phyloP scores from a whole-genome alignment of 441 rosid species.

The Mallotus japonicus region DNA sequence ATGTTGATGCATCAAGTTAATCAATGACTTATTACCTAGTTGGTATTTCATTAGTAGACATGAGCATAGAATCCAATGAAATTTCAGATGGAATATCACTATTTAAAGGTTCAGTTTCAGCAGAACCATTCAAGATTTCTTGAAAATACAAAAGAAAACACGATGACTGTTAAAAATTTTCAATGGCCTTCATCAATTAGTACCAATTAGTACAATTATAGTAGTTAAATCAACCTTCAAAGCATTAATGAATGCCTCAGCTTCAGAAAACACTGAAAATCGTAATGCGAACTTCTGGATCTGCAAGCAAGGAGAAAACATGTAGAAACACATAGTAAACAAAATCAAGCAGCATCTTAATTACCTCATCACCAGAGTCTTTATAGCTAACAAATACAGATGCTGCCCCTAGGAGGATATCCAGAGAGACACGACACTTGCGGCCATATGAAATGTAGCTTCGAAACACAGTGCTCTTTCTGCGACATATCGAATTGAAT shows the following conservation, averaged over 20 bases:
- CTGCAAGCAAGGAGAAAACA: slow-evolving; percentile 38
- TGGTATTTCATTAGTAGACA: slow-evolving; percentile 29
- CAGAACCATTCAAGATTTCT: slow-evolving; percentile 42
- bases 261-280: slow-evolving; percentile 51
- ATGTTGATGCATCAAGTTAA: slow-evolving; percentile 5
- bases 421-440: slow-evolving; percentile 67
- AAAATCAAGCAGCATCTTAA: neutral
- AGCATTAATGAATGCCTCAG: slow-evolving; percentile 48
- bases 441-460: slow-evolving; percentile 79
- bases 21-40: slow-evolving; percentile 41
- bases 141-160: slow-evolving; percentile 23
- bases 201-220: neutral
- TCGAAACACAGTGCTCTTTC: slow-evolving; percentile 82
- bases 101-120: slow-evolving; percentile 35
- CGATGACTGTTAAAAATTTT: slow-evolving; percentile 9
- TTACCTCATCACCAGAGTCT: slow-evolving; percentile 54
- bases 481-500: slow-evolving; percentile 27
- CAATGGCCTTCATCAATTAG: neutral
- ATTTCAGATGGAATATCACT: slow-evolving; percentile 42
- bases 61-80: slow-evolving; percentile 42
- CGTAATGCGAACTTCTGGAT: slow-evolving; percentile 78
- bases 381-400: slow-evolving; percentile 56
- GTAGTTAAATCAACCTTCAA: slow-evolving; percentile 42
- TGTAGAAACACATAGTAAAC: no score
- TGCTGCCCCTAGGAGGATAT: slow-evolving; percentile 68